Base-by-base conservation (phyloP, 2,329 filamentous ascomycete species). In the Diaporthe batatas region DNA sequence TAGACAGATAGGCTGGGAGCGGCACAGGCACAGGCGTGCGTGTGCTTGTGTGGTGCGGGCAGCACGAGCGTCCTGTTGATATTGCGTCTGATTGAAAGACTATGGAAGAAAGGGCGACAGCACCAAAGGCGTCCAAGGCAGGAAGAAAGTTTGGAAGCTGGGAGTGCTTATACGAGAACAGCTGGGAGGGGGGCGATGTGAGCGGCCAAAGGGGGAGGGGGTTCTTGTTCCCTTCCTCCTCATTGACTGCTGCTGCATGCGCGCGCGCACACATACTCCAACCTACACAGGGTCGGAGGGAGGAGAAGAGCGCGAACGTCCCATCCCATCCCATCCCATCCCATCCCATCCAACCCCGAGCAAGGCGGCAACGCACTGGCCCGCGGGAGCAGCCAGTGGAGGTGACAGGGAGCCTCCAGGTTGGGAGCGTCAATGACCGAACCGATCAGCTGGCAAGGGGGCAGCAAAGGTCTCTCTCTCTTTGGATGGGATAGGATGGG, bases 311-410 rank as follows among this genome's bases (percentile, higher is more conserved):
- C 34, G 29, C 42, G 59, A 65, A 18, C n/a, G n/a, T n/a, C n/a
- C n/a, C n/a, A n/a, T n/a, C n/a, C n/a, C 44, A 51, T 65, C 44
- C 59, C 44, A 65, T 23, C 44, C 59, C 59, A 25, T 65, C 59
- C 44, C 59, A 65, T 51, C 29, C 36, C 44, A 65, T 47, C 44
- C 36, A 70, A 51, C 34, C n/a, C 47, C 44, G 47, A 53, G 44
- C 65, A 55, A 32, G 49, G 65, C 65, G 68, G 29, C 67, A 34
- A 72, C 44, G 65, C 65, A 72, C 65, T 72, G 71, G 51, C 64
- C 71, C 54, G 64, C 32, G 57, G 49, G 49, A 32, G 57, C 16
- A 62, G 51, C 71, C 71, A 55, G 67, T 70, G 44, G 10, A 29
- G 25, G 42, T 2, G 11, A 51, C 62, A 68, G 53, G 62, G 70